phyloP scores from a whole-genome alignment of 371 early-diverging fungal genomes.

The Actinomucor elegans region DNA sequence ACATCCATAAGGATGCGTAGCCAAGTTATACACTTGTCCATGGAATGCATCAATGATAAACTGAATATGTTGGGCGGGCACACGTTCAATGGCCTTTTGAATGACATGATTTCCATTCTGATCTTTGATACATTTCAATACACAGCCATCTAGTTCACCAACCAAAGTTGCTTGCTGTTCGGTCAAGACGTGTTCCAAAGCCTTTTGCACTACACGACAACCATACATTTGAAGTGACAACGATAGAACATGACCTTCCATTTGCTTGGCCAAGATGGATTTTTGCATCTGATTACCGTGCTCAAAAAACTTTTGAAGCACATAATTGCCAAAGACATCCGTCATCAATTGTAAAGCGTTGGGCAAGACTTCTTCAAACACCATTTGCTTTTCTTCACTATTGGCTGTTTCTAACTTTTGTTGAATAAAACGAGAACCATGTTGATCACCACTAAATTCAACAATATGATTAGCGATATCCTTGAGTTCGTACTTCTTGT shows the following conservation, averaged over 20 bases:
- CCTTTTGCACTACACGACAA: conserved; percentile 99
- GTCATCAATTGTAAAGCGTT: conserved; percentile 94
- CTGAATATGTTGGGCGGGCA: conserved; percentile 86
- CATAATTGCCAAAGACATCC: conserved; percentile 99
- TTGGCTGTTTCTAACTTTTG: conserved; percentile 95
- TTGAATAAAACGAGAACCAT: conserved; percentile 97
- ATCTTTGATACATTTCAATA: conserved; percentile 97
- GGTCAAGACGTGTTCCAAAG: conserved; percentile 87
- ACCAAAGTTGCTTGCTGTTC: conserved; percentile 91
- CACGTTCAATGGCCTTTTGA: conserved; percentile 99
- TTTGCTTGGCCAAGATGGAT: conserved; percentile 80
- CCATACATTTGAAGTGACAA: conserved; percentile 99
- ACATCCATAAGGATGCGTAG: conserved; percentile 99
- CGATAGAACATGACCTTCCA: conserved; percentile 93
- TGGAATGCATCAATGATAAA: conserved; percentile 98
- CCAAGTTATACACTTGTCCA: conserved; percentile 92
- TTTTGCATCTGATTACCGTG: conserved; percentile 89
- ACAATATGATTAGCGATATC: conserved; percentile 92
- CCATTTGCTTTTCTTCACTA: conserved; percentile 91
- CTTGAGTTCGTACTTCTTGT: conserved; percentile 88
- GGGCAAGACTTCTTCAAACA: conserved; percentile 95
- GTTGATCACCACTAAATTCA: conserved; percentile 98
- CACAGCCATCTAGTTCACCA: conserved; percentile 89
- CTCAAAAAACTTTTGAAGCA: conserved; percentile 99
- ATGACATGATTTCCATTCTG: conserved; percentile 99